Conservation (phyloP, 768 basidiomycete species). For the Trametopsis cervina region DNA sequence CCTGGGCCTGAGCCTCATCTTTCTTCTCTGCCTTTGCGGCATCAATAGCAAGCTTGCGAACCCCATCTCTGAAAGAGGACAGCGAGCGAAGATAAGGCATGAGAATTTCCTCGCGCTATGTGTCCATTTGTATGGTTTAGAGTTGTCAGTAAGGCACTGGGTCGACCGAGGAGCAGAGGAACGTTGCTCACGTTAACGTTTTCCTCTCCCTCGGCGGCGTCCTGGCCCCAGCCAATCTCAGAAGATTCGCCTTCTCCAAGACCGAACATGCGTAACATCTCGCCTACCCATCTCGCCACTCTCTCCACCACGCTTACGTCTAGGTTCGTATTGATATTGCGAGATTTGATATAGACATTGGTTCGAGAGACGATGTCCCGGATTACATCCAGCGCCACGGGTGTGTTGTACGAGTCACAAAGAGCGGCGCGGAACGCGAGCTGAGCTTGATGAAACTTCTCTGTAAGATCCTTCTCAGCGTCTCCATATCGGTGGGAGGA, state of each 20-base stretch:
- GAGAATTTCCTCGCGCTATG: slow-evolving; percentile 72
- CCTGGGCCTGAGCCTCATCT: slow-evolving; percentile 26
- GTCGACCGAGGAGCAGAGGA: background rate
- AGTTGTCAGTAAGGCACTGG: background rate
- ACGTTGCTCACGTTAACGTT: slow-evolving; percentile 42
- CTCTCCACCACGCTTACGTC: slow-evolving; percentile 61
- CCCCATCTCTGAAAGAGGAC: slow-evolving; percentile 87
- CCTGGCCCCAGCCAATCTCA: slow-evolving; percentile 86
- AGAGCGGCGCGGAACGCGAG: slow-evolving; percentile 76
- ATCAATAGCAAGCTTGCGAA: slow-evolving; percentile 71
- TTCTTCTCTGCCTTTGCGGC: slow-evolving; percentile 39
- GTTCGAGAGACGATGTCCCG: slow-evolving; percentile 77
- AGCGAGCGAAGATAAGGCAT: slow-evolving; percentile 85
- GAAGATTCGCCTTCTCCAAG: slow-evolving; percentile 60
- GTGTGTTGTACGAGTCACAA: slow-evolving; percentile 97
- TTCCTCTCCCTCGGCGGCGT: slow-evolving; percentile 34
- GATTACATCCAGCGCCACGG: slow-evolving; percentile 67
- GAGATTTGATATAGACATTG: slow-evolving; percentile 81
- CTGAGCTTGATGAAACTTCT: slow-evolving; percentile 71
- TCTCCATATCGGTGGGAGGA: slow-evolving; percentile 60
- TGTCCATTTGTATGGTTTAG: slow-evolving; percentile 4
- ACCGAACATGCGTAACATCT: slow-evolving; percentile 75
- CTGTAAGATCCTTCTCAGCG: slow-evolving; percentile 60
- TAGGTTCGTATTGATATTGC: slow-evolving; percentile 36
- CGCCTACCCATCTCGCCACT: slow-evolving; percentile 59